Evolutionary conservation across 495 filamentous ascomycete genomes (phyloP), one percentile per base, ranked within the genome.

Genomic region (Aspergillus homomorphus): DNA sequence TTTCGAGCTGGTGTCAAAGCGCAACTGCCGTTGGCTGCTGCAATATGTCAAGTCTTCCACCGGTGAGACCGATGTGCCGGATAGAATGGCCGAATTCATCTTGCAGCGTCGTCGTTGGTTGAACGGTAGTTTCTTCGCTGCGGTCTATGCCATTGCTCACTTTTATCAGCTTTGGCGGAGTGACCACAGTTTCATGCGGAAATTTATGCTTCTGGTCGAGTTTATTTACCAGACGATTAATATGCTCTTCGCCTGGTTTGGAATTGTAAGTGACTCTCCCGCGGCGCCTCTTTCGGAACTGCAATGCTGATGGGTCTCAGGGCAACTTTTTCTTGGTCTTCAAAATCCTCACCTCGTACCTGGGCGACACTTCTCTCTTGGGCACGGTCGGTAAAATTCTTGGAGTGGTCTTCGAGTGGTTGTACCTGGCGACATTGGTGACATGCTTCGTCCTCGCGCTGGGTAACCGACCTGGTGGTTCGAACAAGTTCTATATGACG

Each of bases 241-340:
- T 73, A 96, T 97, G 90, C 80, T 99, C 65, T 99, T 99, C 64
- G 91, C 95, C 52, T 99, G 95, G 95, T 98, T 99, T 74, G 91
- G 90, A 64, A 94, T 99, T 66, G 82, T 82, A 74, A 68, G 80
- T 58, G 12, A 2, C 12, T 8, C 62, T 42, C 53, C 44, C 21
- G 15, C 19, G 21, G 1, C 15, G 1, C 14, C 18, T 23, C 16
- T 26, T 23, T 51, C 28, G 22, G 26, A 21, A 18, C 22, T 22
- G 14, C 22, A 46, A 16, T 51, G 23, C 62, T 67, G 55, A 69
- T 51, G 4, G 18, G 3, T 45, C 18, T 9, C 51, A 82, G 80
- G 94, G 95, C 62, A 99, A 99, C 72, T 99, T 99, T 82, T 99
- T 98, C 83, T 76, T 99, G 63, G 95, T 99, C 45, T 99, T 99